Conservation (phyloP, 345 rosid genomes). For the Dimocarpus longan region DNA sequence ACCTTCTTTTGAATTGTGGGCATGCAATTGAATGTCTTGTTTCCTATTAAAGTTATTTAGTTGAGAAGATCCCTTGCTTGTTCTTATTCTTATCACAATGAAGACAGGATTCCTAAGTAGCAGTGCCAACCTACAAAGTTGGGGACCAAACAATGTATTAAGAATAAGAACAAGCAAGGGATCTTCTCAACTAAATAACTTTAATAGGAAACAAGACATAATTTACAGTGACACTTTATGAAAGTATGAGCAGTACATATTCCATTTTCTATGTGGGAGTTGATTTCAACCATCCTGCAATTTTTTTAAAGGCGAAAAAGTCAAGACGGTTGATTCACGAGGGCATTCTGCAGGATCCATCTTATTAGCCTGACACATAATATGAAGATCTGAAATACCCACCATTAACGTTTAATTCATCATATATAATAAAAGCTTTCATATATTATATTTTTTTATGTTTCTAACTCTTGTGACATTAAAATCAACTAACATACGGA, state of each 20-base stretch:
- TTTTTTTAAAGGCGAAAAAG: background rate
- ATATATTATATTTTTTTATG: background rate
- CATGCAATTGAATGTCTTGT: conserved; percentile 23
- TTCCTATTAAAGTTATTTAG: conserved; percentile 13
- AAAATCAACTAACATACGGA: background rate
- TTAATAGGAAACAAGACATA: conserved; percentile 16
- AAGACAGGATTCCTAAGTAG: conserved; percentile 19
- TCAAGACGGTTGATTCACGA: conserved; percentile 2
- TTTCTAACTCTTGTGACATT: background rate
- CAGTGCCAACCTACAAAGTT: conserved; percentile 35
- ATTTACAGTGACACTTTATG: conserved; percentile 20
- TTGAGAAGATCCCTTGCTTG: conserved; percentile 20
- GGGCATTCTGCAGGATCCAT: conserved; percentile 13
- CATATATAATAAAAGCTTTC: background rate
- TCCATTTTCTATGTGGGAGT: conserved; percentile 3
- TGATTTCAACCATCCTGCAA: conserved; percentile 12
- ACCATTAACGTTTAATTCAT: background rate
- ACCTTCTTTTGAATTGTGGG: conserved; percentile 33
- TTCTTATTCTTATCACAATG: conserved; percentile 25
- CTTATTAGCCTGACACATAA: conserved; percentile 9
- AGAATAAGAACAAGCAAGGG: conserved; percentile 24
- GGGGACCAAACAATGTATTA: conserved; percentile 27
- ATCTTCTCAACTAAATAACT: conserved; percentile 17
- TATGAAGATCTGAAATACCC: background rate
- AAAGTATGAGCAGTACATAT: background rate